Percentiles rank a stretch among this genome's conserved stretches.
Conservation (phyloP, 2,329 filamentous ascomycete species). For the Didymella arachidicola region DNA sequence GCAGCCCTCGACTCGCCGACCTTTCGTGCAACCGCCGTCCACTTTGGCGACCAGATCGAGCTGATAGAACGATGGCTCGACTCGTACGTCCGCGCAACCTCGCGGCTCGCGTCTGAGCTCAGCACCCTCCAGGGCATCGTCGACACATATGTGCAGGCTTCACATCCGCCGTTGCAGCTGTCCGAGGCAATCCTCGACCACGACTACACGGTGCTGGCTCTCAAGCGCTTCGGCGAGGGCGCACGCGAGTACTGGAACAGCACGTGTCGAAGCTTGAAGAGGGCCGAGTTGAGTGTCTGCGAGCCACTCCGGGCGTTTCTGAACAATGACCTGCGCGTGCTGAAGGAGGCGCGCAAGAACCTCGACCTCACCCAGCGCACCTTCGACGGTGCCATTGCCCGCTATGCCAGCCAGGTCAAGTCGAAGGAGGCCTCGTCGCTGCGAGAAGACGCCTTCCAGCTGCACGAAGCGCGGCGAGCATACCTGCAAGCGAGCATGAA, state of each 20-base stretch:
- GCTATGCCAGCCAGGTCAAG: slow-evolving; percentile 86
- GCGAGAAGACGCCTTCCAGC: slow-evolving; percentile 92
- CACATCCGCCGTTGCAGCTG: slow-evolving; percentile 74
- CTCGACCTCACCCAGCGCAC: slow-evolving; percentile 83
- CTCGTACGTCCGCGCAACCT: slow-evolving; percentile 68
- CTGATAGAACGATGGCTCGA: slow-evolving; percentile 92
- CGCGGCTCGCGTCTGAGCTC: slow-evolving; percentile 70
- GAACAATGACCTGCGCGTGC: slow-evolving; percentile 77
- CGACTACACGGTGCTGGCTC: slow-evolving; percentile 89
- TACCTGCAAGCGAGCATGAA: slow-evolving; percentile 95
- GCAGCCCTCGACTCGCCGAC: slow-evolving; percentile 95
- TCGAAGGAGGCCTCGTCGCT: slow-evolving; percentile 91
- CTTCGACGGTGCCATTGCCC: slow-evolving; percentile 81
- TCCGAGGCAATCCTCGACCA: slow-evolving; percentile 90
- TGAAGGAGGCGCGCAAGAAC: slow-evolving; percentile 81
- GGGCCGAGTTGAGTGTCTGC: slow-evolving; percentile 76
- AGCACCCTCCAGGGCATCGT: slow-evolving; percentile 80
- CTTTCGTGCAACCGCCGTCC: slow-evolving; percentile 84
- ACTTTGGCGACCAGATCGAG: slow-evolving; percentile 93
- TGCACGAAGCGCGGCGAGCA: slow-evolving; percentile 88
- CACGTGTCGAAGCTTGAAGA: slow-evolving; percentile 75
- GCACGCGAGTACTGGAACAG: slow-evolving; percentile 87
- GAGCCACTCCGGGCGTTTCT: slow-evolving; percentile 86
- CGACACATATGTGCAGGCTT: slow-evolving; percentile 76
- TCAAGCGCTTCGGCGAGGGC: slow-evolving; percentile 84